Percentiles rank a stretch among this genome's conserved stretches.
Evolutionary conservation across 2,329 filamentous ascomycete species (phyloP).

Genomic region (Fusarium goolgardi): DNA sequence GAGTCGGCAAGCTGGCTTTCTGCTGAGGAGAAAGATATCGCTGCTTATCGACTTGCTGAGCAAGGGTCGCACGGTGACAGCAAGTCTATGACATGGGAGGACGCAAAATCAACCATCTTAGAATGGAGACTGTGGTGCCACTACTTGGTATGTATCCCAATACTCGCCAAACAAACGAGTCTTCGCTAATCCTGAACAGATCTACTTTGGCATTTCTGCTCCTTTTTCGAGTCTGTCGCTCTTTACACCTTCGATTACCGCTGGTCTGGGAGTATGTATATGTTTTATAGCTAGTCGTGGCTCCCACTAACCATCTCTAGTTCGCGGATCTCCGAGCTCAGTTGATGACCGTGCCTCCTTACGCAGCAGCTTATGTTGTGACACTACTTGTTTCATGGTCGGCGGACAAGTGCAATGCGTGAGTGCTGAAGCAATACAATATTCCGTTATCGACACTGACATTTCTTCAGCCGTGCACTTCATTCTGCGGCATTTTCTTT

Average conservation of each 20-base stretch:
- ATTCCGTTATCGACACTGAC: background rate
- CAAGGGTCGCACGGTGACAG: constrained; percentile 61
- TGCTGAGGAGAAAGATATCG: constrained; percentile 67
- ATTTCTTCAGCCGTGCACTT: constrained; percentile 47
- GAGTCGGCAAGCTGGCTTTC: constrained; percentile 71
- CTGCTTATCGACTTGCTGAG: constrained; percentile 51
- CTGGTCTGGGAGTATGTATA: constrained; percentile 55
- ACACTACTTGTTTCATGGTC: constrained; percentile 62
- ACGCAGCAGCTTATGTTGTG: constrained; percentile 64
- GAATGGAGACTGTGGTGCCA: constrained; percentile 74
- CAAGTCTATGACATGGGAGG: constrained; percentile 69
- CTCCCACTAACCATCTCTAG: background rate
- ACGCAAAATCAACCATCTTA: constrained; percentile 74
- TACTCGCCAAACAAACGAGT: accelerated
- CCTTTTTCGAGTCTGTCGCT: constrained; percentile 68
- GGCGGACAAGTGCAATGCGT: constrained; percentile 67
- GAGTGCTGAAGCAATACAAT: background rate
- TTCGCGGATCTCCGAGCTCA: constrained; percentile 61
- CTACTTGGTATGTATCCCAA: constrained; percentile 57
- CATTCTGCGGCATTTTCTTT: constrained; percentile 56
- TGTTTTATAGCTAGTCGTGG: background rate
- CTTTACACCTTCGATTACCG: constrained; percentile 69
- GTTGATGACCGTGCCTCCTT: constrained; percentile 72
- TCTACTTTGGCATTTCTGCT: constrained; percentile 61
- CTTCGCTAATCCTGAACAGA: constrained; percentile 16